Evolutionary conservation across 1,139 yeast genomes (phyloP), one percentile per base, ranked within the genome.

Genomic region (Blastobotrys niveus): DNA sequence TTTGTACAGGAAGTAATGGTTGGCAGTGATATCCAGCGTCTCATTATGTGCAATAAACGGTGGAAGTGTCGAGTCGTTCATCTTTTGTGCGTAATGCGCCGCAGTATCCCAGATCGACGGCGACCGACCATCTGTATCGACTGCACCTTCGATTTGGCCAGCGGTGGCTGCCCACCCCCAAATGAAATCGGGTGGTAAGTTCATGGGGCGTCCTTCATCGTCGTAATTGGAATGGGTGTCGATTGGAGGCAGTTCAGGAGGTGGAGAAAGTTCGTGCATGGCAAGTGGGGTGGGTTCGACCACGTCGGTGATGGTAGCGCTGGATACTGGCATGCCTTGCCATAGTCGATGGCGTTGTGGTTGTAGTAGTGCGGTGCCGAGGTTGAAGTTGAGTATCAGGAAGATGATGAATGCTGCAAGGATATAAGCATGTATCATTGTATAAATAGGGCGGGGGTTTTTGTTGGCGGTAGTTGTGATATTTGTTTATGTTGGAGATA

Each of bases 91-190:
- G 18, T 45, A 48, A 38, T 57, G 60, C 5, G 54, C 51, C 12
- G 53, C 49, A 3, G 41, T 50, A 46, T 66, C 71, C 58, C 59
- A 53, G 27, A 64, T 50, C 3, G 68, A 52, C n/a, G 70, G 71
- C 2, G 65, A 57, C 41, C 64, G 55, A 8, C 68, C 68, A 44
- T 66, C 67, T 21, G 58, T 67, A 34, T 61, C 58, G 22, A 61
- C 55, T 6, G 70, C 69, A 18, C 71, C 71, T 55, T 67, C 71
- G 38, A 65, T 60, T 49, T 67, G 71, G 10, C 53, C 51, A 3
- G 58, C 59, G 17, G 57, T 53, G n/a, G 57, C 46, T 5, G 53
- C 57, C 54, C 51, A 47, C 12, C 59, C 59, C 59, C 59, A 56
- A 4, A 56, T 46, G 36, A 56, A 56, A 34, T 46, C 51, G 20